Conservation (phyloP, 176 grass and related monocot genomes). For the Eleusine indica region DNA sequence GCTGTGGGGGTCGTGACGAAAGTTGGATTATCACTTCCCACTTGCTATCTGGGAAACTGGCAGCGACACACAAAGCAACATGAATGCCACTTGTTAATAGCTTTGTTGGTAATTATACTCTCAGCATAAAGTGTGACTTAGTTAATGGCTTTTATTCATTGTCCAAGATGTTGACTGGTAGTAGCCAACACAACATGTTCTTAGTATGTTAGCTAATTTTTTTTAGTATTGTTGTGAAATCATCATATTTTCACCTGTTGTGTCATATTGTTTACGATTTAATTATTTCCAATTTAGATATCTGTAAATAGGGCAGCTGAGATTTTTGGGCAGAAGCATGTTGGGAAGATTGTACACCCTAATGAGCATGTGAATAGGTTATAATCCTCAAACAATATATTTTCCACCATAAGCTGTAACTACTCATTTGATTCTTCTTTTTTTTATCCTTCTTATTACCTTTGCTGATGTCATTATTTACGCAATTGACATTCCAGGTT, state of each 20-base stretch:
- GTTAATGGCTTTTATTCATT: neutral
- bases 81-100: too few species aligned
- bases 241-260: constrained; percentile 12
- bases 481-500: constrained; percentile 62
- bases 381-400: constrained; percentile 98
- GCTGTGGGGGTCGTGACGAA: too few species aligned
- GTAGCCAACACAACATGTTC: too few species aligned
- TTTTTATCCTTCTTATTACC: neutral
- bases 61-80: too few species aligned
- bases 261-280: constrained; percentile 26
- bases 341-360: constrained; percentile 88
- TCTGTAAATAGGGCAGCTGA: constrained; percentile 96
- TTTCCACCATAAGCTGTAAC: constrained; percentile 83
- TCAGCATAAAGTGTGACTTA: too few species aligned
- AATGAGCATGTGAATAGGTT: constrained; percentile 99
- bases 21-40: too few species aligned
- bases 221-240: neutral
- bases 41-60: too few species aligned
- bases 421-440: constrained; percentile 16
- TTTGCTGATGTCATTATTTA: constrained; percentile 32
- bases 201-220: too few species aligned
- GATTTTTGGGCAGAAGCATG: constrained; percentile 92
- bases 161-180: too few species aligned
- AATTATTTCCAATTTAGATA: constrained; percentile 56
- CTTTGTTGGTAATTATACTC: too few species aligned